Evolutionary conservation across 805 yeast species (phyloP).

Genomic region (Starmerella bombi): DNA sequence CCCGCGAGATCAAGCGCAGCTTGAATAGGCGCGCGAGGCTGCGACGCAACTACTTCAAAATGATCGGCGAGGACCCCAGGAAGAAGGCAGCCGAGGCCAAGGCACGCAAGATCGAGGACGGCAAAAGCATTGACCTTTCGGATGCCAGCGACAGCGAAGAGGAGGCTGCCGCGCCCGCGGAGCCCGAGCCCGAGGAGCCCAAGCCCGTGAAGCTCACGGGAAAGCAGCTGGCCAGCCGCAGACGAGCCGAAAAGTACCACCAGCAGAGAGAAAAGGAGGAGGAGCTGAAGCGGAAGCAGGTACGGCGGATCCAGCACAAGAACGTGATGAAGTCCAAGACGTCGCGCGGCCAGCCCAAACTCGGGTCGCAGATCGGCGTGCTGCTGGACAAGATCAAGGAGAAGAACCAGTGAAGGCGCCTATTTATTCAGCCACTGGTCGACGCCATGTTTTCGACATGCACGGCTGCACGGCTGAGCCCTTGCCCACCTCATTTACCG

Average conservation of each 20-base stretch:
- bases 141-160: conserved; percentile 17
- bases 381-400: conserved; percentile 61
- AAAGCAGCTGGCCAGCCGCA: conserved; percentile 31
- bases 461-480: no score
- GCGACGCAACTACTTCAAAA: conserved; percentile 67
- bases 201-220: conserved; percentile 21
- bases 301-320: conserved; percentile 34
- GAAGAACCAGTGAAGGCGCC: not conserved
- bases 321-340: conserved; percentile 43
- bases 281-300: conserved; percentile 30
- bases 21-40: conserved; percentile 69
- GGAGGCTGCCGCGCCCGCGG: conserved; percentile 7
- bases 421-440: conserved; percentile 1
- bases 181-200: conserved; percentile 11
- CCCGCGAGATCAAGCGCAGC: conserved; percentile 62
- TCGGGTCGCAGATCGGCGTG: conserved; percentile 78
- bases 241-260: conserved; percentile 34
- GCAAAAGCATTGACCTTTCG: conserved; percentile 7
- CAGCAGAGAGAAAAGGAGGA: conserved; percentile 32
- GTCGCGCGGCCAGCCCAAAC: conserved; percentile 68
- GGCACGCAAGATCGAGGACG: conserved; percentile 6
- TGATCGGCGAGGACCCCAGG: conserved; percentile 45
- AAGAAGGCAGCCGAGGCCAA: not conserved
- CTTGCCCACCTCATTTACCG: no score
- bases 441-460: no score